phyloP scores from a whole-genome alignment of 2,329 filamentous ascomycete species.

The Helicocarpus griseus region DNA sequence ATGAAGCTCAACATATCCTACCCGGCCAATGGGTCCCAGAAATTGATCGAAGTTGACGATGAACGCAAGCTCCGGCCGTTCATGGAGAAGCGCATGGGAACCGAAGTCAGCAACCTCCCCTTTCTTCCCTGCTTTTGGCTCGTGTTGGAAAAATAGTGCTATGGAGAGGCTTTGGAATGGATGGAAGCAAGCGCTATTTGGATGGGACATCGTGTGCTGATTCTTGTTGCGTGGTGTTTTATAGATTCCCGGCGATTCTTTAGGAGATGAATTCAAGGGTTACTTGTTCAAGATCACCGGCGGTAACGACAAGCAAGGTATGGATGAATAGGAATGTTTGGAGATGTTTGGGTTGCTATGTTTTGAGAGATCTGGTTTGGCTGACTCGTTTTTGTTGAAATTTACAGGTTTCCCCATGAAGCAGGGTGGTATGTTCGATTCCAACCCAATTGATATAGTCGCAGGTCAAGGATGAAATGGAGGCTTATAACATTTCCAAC shows the following conservation, averaged over 20 bases:
- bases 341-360: not conserved
- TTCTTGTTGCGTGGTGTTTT: conserved; percentile 7
- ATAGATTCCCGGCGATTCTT: conserved; percentile 80
- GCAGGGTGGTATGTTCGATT: conserved; percentile 62
- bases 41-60: conserved; percentile 98
- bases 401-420: conserved; percentile 89
- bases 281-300: conserved; percentile 99
- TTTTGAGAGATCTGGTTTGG: not conserved
- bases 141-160: not conserved
- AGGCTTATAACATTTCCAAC: conserved; percentile 21
- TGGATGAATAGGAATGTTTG: conserved; percentile 10
- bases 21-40: conserved; percentile 99
- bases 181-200: not conserved
- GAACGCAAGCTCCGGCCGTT: conserved; percentile 98
- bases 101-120: conserved; percentile 32
- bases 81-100: conserved; percentile 89
- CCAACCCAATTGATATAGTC: conserved; percentile 16
- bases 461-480: conserved; percentile 8
- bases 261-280: conserved; percentile 99
- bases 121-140: not conserved
- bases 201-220: not conserved
- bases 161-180: not conserved
- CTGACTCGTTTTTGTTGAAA: conserved; percentile 19
- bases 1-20: conserved; percentile 77
- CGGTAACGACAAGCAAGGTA: conserved; percentile 99